Base-by-base conservation (phyloP, 2,329 filamentous ascomycete genomes). In the Colletotrichum cuscutae region DNA sequence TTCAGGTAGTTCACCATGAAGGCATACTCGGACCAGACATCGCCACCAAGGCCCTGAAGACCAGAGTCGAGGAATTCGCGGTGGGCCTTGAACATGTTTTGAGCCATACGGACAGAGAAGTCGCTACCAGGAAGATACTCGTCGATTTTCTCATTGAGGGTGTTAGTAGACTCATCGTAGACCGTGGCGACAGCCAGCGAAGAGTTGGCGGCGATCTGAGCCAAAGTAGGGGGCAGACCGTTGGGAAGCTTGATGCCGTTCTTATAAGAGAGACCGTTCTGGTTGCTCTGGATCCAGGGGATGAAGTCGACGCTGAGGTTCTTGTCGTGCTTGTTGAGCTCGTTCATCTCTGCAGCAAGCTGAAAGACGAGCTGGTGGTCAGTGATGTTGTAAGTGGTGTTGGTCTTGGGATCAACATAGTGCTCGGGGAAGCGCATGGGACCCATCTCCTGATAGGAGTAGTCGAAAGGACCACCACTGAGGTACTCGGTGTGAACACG, bases 401-500 rank as follows among this genome's bases (percentile, higher is more conserved):
- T 90, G n/a, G 84, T 85, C 24, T 83, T 83, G 3, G 86, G 84
- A 32, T 86, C 85, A 2, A 85, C 78, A 74, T 89, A 86, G 2
- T 84, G 85, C 19, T 88, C 83, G 0, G 91, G 91, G 75, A 93
- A 90, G 2, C 90, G 83, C 90, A 93, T 92, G 0, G 90, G 89
- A 0, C 91, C 91, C 89, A 86, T 87, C 77, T 92, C 91, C 76
- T 92, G 90, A 78, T 93, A 93, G 24, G 90, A 90, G 77, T 93
- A 92, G 73, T 92, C 85, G 24, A 88, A 86, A 0, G 89, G 89
- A 0, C 84, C 88, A 4, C 87, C 88, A 3, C 86, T 86, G 2
- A 93, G 85, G 67, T 93, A 93, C 67, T 86, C 86, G 2, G 91
- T 93, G 69, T 89, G 89, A 0, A 93, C 87, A 24, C 91, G 87